phyloP scores from a whole-genome alignment of 208 protist genomes.

The Trypanosoma cruzi region DNA sequence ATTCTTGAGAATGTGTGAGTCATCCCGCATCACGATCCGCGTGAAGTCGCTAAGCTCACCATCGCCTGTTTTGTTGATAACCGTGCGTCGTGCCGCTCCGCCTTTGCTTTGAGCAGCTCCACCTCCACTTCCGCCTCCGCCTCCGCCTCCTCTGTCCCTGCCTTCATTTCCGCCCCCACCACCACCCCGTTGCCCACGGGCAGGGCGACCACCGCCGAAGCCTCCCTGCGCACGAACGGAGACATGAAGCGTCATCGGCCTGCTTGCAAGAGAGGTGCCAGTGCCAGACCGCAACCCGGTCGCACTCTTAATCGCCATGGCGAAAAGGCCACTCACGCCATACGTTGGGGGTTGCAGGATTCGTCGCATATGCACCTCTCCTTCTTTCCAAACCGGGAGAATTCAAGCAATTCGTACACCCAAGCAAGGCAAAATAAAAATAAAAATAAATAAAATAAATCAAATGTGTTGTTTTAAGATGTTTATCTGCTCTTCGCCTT shows the following conservation, averaged over 20 bases:
- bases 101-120: neutral
- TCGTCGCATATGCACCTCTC: conserved; percentile 4
- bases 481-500: no score
- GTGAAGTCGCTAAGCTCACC: conserved; percentile 58
- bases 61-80: conserved; percentile 57
- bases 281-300: neutral
- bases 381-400: no score
- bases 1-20: conserved; percentile 49
- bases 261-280: neutral
- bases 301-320: neutral
- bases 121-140: conserved; percentile 1
- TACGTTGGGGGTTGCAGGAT: conserved; percentile 4
- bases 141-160: conserved; percentile 5
- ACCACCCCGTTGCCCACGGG: conserved; percentile 18
- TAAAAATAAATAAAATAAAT: no score
- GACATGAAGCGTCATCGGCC: neutral
- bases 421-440: no score
- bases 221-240: conserved; percentile 15
- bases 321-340: neutral
- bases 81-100: neutral
- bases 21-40: conserved; percentile 68
- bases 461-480: no score
- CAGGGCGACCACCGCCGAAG: conserved; percentile 18
- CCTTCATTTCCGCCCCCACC: neutral
- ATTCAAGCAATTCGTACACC: no score